Conservation (phyloP, 345 rosid genomes). For the Laguncularia racemosa region DNA sequence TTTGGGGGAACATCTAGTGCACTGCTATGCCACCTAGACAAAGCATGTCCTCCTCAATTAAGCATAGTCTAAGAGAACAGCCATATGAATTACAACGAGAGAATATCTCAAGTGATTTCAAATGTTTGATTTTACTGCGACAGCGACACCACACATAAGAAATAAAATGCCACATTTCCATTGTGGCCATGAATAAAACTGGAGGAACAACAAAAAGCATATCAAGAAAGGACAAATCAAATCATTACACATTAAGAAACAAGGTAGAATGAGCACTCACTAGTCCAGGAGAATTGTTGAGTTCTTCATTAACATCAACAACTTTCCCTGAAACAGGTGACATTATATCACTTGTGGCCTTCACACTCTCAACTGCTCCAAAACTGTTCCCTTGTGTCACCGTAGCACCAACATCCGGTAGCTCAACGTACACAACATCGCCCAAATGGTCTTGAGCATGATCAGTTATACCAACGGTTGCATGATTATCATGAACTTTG, state of each 20-base stretch:
- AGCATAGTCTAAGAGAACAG: no score
- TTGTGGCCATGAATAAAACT: no score
- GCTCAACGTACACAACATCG: slow-evolving; percentile 89
- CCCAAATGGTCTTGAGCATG: slow-evolving; percentile 98
- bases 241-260: not conserved
- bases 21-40: no score
- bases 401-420: slow-evolving; percentile 65
- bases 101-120: no score
- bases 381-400: slow-evolving; percentile 68
- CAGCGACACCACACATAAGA: no score
- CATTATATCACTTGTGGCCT: slow-evolving; percentile 91
- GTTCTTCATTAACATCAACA: slow-evolving; percentile 61
- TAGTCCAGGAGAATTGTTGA: slow-evolving; percentile 58
- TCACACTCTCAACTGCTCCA: slow-evolving; percentile 98
- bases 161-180: no score
- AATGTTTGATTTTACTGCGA: no score
- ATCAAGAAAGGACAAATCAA: no score
- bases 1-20: no score
- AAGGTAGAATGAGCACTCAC: slow-evolving; percentile 40
- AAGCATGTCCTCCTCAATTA: no score
- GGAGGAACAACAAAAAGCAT: no score
- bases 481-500: slow-evolving; percentile 66
- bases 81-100: no score
- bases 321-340: slow-evolving; percentile 92
- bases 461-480: slow-evolving; percentile 86